These are phyloP conservation scores for Fonsecaea multimorphosa DNA, from an alignment of 2,329 filamentous ascomycete genomes.

Conservation along the genomic window DNA sequence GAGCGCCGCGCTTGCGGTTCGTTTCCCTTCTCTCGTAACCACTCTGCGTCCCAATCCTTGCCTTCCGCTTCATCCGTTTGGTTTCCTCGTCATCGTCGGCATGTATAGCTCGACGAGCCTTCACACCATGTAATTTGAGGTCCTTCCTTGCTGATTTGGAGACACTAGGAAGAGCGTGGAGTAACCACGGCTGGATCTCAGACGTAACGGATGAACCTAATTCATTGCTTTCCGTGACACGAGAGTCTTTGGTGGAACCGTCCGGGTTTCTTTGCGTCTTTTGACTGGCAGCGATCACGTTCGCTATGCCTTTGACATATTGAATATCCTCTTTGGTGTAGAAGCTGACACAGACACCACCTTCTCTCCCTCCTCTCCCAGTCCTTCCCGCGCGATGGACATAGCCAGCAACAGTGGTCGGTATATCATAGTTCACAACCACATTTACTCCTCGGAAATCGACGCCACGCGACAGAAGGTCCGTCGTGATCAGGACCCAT, in stretches of 20 bases:
- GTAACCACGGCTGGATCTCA: constrained; percentile 79
- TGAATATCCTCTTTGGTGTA: constrained; percentile 96
- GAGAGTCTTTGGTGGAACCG: constrained; percentile 44
- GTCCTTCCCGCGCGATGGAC: constrained; percentile 93
- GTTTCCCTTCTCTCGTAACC: constrained; percentile 56
- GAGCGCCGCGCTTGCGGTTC: constrained; percentile 55
- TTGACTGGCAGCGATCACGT: constrained; percentile 85
- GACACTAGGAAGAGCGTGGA: constrained; percentile 83
- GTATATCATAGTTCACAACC: constrained; percentile 97
- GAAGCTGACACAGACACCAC: constrained; percentile 88
- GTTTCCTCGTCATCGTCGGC: constrained; percentile 50
- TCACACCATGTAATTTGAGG: constrained; percentile 80
- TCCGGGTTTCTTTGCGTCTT: constrained; percentile 61
- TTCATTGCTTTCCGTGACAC: constrained; percentile 46
- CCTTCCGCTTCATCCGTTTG: constrained; percentile 52
- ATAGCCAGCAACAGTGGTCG: constrained; percentile 86
- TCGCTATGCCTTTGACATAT: constrained; percentile 87
- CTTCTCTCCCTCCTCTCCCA: constrained; percentile 82
- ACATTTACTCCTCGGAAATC: constrained; percentile 96
- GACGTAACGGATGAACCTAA: constrained; percentile 7
- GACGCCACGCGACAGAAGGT: constrained; percentile 87
- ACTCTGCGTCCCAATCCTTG: constrained; percentile 72
- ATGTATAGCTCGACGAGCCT: constrained; percentile 64
- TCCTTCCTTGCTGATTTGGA: constrained; percentile 83
- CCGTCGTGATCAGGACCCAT: constrained; percentile 96